phyloP scores from a whole-genome alignment of 176 grass and related monocot genomes.

The Oryza meyeriana region DNA sequence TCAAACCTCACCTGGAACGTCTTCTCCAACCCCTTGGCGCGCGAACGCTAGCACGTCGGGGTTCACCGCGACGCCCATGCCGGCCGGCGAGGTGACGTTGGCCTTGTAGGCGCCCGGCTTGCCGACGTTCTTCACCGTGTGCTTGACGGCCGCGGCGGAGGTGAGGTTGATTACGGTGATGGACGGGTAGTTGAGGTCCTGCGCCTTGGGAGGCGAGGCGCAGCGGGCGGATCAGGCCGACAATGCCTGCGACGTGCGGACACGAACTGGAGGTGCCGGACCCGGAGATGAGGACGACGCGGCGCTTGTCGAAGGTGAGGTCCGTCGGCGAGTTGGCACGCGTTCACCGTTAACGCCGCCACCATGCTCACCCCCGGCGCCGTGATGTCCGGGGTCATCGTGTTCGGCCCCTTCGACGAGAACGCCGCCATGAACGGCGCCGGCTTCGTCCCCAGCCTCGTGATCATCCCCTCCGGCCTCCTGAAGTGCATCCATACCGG shows the following conservation, averaged over 20 bases:
- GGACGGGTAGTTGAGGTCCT: constrained; percentile 82
- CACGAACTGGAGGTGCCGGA: constrained; percentile 88
- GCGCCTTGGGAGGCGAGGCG: constrained; percentile 23
- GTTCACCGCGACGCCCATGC: constrained; percentile 38
- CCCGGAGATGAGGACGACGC: constrained; percentile 41
- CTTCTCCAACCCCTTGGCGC: constrained; percentile 60
- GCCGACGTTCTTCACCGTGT: constrained; percentile 69
- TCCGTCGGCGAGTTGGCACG: constrained; percentile 41
- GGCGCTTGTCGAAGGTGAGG: constrained; percentile 38
- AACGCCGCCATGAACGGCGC: constrained; percentile 77
- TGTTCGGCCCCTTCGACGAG: constrained; percentile 77
- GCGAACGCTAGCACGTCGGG: constrained; percentile 33
- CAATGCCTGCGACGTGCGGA: constrained; percentile 64
- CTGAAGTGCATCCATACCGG: not conserved
- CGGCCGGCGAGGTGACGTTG: constrained; percentile 32
- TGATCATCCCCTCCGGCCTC: constrained; percentile 53
- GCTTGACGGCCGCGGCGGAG: constrained; percentile 13
- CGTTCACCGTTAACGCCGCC: constrained; percentile 54
- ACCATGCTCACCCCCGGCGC: constrained; percentile 65
- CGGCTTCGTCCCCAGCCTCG: constrained; percentile 47
- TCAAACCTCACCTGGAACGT: constrained; percentile 48
- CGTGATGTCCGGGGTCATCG: constrained; percentile 59
- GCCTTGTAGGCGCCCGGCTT: constrained; percentile 40
- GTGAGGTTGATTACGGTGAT: constrained; percentile 50
- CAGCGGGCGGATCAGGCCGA: constrained; percentile 56